Evolutionary conservation across 768 basidiomycete genomes (phyloP).

Genomic region (Boletus rubropictus): DNA sequence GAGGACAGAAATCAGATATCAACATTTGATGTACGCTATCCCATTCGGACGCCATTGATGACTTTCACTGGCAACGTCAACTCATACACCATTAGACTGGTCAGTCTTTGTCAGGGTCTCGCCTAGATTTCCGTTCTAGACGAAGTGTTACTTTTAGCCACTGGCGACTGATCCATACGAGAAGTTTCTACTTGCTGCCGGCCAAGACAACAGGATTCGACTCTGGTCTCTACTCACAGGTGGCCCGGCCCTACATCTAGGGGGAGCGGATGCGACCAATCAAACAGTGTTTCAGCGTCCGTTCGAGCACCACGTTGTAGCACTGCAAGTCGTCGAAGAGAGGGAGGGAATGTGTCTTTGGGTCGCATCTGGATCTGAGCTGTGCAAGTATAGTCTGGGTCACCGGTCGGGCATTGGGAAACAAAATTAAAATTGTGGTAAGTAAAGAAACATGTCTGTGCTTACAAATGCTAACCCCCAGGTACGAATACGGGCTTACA

Average conservation of each 20-base stretch:
- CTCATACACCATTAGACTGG: constrained; percentile 44
- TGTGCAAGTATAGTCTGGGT: constrained; percentile 50
- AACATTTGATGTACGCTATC: constrained; percentile 58
- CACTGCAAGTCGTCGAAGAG: constrained; percentile 48
- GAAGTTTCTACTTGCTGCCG: constrained; percentile 62
- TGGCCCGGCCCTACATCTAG: constrained; percentile 21
- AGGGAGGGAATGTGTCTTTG: constrained; percentile 42
- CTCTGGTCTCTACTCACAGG: constrained; percentile 66
- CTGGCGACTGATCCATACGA: constrained; percentile 51
- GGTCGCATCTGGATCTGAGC: constrained; percentile 41
- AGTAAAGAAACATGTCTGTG: neutral
- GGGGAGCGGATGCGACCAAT: neutral
- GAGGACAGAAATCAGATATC: constrained; percentile 41
- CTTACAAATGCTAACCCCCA: neutral
- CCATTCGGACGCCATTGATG: constrained; percentile 39
- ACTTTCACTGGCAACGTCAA: constrained; percentile 56
- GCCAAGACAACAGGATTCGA: constrained; percentile 58
- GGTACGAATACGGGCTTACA: constrained; percentile 9
- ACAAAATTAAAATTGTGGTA: neutral
- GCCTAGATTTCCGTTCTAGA: neutral
- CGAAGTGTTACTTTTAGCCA: constrained; percentile 41
- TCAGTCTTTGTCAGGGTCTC: constrained; percentile 28
- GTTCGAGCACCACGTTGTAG: constrained; percentile 37
- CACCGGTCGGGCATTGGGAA: constrained; percentile 20
- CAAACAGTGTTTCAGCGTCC: constrained; percentile 30